Base-by-base conservation (phyloP, 306 rosid genomes). In the Rosa chinensis region DNA sequence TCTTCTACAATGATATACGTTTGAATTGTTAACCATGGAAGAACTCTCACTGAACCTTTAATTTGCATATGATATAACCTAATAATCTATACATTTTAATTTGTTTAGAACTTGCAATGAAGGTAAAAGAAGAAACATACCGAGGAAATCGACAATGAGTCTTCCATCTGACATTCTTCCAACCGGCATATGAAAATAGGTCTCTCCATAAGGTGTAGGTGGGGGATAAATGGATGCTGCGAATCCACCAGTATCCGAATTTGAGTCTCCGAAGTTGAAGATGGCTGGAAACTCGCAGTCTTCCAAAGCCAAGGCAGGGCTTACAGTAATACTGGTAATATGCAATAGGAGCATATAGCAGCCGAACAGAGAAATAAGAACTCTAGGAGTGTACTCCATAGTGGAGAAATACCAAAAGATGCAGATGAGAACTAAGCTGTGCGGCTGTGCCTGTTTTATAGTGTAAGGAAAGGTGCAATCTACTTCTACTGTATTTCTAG, bases 191-290 rank as follows among this genome's bases (percentile, higher is more conserved):
- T 61, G 80, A 40, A 89, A 85, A 70, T 59, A 89, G n/a, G 86
- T 89, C 68, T 87, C 84, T 23, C 92, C 95, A 28, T 85, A 73
- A 14, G 92, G 92, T 0, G 85, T 71, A 17, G 78, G 0, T 3
- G 5, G 37, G 16, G 47, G 9, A 11, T 0, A 1, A 55, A 89
- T 28, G 55, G 82, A 21, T 44, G 88, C 84, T 28, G 87, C 80
- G 23, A 62, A 56, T 53, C 87, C 89, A 40, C 91, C 92, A 0
- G 91, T 87, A 12, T 90, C 95, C 0, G 89, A 84, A 39, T 87
- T 87, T 10, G 90, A 90, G 81, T 77, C 89, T 18, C 92, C 92
- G 14, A 89, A 89, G 74, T 87, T 86, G 43, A 89, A 85, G 47
- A 87, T 81, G 35, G 95, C 90, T 1, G 90, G 87, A 81, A 87